Conservation (phyloP, 108 stramenopile genomes). For the Halocafeteria seosinensis region DNA sequence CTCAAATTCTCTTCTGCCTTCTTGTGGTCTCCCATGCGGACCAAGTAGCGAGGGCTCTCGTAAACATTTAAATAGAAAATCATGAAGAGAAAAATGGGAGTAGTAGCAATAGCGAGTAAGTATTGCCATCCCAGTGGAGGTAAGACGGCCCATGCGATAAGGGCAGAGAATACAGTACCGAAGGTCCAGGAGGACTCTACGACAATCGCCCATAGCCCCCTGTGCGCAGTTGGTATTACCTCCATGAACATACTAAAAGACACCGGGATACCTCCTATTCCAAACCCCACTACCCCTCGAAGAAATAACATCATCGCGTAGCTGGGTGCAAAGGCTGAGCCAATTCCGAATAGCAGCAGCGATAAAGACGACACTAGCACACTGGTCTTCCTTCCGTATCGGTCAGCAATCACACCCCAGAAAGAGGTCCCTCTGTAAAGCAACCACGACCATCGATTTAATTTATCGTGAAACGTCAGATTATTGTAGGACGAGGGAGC, state of each 20-base stretch:
- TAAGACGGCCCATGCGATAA: neutral
- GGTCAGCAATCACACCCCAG: slow-evolving; percentile 6
- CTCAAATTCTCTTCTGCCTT: slow-evolving; percentile 1
- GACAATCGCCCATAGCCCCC: slow-evolving; percentile 7
- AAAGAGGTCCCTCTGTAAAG: neutral
- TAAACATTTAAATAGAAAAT: neutral
- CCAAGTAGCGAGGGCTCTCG: slow-evolving; percentile 5
- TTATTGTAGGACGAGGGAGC: neutral
- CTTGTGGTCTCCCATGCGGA: neutral
- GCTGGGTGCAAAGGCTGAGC: neutral
- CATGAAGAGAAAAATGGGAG: neutral
- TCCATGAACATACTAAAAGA: slow-evolving; percentile 10
- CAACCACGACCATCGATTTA: neutral
- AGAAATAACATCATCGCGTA: neutral
- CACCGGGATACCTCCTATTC: slow-evolving; percentile 10
- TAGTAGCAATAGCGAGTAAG: neutral
- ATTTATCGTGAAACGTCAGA: neutral
- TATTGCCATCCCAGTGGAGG: neutral
- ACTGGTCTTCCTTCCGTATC: neutral
- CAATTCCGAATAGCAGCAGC: neutral
- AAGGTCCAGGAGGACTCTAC: slow-evolving; percentile 9
- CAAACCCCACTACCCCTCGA: slow-evolving; percentile 4
- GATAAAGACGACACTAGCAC: neutral
- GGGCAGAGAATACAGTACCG: neutral
- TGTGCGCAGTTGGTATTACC: neutral